phyloP scores from a whole-genome alignment of 352 stramenopile species.

The Globisporangium middletonii region DNA sequence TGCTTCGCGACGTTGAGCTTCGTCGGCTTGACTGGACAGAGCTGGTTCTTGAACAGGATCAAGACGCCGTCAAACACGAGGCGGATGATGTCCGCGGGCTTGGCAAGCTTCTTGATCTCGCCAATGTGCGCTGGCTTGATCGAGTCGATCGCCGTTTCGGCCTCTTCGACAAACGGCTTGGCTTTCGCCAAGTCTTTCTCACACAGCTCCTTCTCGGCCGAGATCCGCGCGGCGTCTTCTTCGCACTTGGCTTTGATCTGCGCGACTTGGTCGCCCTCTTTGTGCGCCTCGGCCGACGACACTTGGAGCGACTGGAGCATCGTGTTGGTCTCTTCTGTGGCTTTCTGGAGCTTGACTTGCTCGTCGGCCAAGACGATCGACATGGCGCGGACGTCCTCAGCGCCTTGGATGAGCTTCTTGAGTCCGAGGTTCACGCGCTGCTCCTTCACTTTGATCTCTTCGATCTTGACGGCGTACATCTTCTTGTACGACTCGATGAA shows the following conservation, averaged over 20 bases:
- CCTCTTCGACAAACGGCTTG: constrained; percentile 96
- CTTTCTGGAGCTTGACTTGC: constrained; percentile 95
- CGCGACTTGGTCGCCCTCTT: constrained; percentile 95
- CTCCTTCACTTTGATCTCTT: constrained; percentile 96
- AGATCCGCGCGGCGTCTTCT: constrained; percentile 93
- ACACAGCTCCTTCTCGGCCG: constrained; percentile 93
- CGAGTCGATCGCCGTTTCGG: constrained; percentile 96
- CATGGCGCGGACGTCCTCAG: constrained; percentile 96
- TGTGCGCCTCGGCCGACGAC: constrained; percentile 94
- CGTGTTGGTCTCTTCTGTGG: constrained; percentile 95
- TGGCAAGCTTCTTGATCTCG: constrained; percentile 98
- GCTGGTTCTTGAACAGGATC: constrained; percentile 94
- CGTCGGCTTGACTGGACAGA: constrained; percentile 89
- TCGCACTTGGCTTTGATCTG: constrained; percentile 97
- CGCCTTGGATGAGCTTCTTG: constrained; percentile 97
- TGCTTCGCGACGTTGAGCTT: constrained; percentile 97
- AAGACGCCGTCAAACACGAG: constrained; percentile 97
- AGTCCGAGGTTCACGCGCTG: constrained; percentile 95
- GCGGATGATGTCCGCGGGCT: constrained; percentile 98
- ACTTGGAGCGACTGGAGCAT: constrained; percentile 97
- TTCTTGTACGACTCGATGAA: constrained; percentile 98
- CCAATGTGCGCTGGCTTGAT: constrained; percentile 97
- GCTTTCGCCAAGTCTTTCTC: constrained; percentile 96
- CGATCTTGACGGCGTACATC: constrained; percentile 94
- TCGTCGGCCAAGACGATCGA: constrained; percentile 95